Evolutionary conservation across 176 grass and related monocot genomes (phyloP), one percentile per base, ranked within the genome.

Genomic region (Guadua angustifolia): DNA sequence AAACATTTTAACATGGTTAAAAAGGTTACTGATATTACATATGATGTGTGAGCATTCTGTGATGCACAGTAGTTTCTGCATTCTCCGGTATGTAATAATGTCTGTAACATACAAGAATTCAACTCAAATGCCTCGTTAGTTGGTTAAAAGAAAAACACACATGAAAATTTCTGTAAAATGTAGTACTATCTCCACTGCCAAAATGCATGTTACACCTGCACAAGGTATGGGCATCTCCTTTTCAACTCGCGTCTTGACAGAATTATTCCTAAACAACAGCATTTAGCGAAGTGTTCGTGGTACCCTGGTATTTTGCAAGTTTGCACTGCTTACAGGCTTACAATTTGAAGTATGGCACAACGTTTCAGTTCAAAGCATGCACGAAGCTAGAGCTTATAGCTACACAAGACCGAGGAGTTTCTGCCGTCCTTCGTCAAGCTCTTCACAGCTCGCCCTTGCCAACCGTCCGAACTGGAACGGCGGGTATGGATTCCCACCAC

Each of bases 401-500:
- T 8, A 12, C 25, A 74, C 57, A 10, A 16, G 12, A 36, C 19
- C 43, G 9, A 2, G 21, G 45, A 29, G 15, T 75, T 29, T 44
- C 16, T 13, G 45, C 58, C 13, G 8, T 12, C 53, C 4, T 63
- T 70, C 21, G 26, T 55, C 62, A 33, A 44, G 44, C 19, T 35
- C 25, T 70, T 62, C 82, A 50, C 2, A 85, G 42, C 19, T 63
- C 71, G 19, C 24, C 75, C 46, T 36, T 79, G 71, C 80, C 84
- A 1, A 91, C 85, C 9, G 79, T 88, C 7, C 87, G 92, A 18
- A 95, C 89, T 0, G 91, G 75, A 21, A 93, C 46, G 67, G 94
- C 72, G 1, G 95, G 95, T 38, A 98, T 95, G 49, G 92, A 95
- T 47, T 95, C 92, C 95, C 95, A 98, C 95, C 95, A 98, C 79